Evolutionary conservation across 1,284 basidiomycete species (phyloP).

Genomic region (Cystobasidium pallidum): DNA sequence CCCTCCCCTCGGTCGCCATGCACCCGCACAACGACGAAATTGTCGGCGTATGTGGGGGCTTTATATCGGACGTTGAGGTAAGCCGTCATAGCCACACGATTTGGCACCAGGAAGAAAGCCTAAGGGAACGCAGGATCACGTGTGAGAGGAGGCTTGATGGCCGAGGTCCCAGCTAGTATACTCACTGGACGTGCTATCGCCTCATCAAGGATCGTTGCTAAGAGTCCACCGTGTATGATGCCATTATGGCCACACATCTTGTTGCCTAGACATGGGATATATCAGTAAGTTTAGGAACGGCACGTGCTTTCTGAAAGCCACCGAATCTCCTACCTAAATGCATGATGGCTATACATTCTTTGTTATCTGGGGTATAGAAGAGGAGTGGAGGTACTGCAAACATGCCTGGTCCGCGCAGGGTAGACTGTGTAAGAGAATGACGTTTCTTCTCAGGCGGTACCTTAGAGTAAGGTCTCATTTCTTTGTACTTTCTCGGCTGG

Average conservation of each 20-base stretch:
- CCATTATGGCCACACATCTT: conserved; percentile 68
- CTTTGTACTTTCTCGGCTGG: conserved; percentile 25
- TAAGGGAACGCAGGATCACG: conserved; percentile 54
- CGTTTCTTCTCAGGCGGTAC: conserved; percentile 27
- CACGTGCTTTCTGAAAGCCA: neutral
- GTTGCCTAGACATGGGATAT: conserved; percentile 6
- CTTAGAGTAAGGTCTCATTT: conserved; percentile 48
- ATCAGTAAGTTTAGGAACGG: neutral
- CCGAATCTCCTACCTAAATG: conserved; percentile 69
- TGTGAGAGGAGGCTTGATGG: neutral
- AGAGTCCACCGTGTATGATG: conserved; percentile 84
- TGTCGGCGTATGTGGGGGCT: conserved; percentile 55
- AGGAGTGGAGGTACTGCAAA: conserved; percentile 76
- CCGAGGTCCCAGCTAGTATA: neutral
- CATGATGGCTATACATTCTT: conserved; percentile 69
- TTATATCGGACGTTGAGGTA: conserved; percentile 56
- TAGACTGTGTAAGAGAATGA: conserved; percentile 78
- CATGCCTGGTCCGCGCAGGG: conserved; percentile 80
- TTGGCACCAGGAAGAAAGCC: conserved; percentile 82
- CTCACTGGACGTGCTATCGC: conserved; percentile 76
- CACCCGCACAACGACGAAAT: conserved; percentile 75
- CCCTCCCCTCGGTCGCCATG: conserved; percentile 69
- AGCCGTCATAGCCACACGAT: conserved; percentile 91
- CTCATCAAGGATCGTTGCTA: conserved; percentile 90
- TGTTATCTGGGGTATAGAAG: conserved; percentile 73